phyloP scores from a whole-genome alignment of 2,329 filamentous ascomycete genomes.

The Aspergillus tamarii region DNA sequence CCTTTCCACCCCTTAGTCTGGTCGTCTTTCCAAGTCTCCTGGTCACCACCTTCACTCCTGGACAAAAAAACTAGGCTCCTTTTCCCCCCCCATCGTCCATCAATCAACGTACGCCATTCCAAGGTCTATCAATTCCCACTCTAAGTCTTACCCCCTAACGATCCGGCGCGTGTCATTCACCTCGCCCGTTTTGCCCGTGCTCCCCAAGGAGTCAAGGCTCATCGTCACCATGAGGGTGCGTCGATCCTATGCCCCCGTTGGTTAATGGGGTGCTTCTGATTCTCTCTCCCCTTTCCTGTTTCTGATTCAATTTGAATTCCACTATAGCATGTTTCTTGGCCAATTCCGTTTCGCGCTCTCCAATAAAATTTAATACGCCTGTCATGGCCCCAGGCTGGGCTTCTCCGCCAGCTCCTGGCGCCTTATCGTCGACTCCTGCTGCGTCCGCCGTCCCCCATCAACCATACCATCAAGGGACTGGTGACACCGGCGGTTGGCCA shows the following conservation, averaged over 20 bases:
- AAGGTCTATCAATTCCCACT: not conserved
- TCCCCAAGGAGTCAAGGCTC: conserved; percentile 13
- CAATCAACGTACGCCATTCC: not conserved
- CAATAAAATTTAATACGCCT: conserved; percentile 14
- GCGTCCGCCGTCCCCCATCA: conserved; percentile 22
- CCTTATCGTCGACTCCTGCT: conserved; percentile 11
- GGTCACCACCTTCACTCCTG: not conserved
- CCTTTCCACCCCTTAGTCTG: conserved; percentile 3
- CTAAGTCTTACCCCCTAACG: conserved; percentile 2
- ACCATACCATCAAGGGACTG: conserved; percentile 15
- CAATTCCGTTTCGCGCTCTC: conserved; percentile 3
- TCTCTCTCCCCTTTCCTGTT: conserved; percentile 20
- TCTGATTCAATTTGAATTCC: conserved; percentile 17
- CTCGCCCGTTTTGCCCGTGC: conserved; percentile 13
- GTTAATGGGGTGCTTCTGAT: conserved; percentile 22
- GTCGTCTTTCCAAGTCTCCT: not conserved
- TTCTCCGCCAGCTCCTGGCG: conserved; percentile 26
- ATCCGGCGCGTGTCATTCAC: conserved; percentile 10
- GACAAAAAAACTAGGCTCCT: not conserved
- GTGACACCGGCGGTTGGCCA: conserved; percentile 20
- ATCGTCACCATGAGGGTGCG: conserved; percentile 24
- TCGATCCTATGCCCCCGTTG: conserved; percentile 25
- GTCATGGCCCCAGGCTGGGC: conserved; percentile 26
- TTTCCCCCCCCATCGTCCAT: not conserved
- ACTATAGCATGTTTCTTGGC: conserved; percentile 3